Evolutionary conservation across 495 filamentous ascomycete species (phyloP), one percentile per base, ranked within the genome.

Genomic region (Terfezia boudieri): DNA sequence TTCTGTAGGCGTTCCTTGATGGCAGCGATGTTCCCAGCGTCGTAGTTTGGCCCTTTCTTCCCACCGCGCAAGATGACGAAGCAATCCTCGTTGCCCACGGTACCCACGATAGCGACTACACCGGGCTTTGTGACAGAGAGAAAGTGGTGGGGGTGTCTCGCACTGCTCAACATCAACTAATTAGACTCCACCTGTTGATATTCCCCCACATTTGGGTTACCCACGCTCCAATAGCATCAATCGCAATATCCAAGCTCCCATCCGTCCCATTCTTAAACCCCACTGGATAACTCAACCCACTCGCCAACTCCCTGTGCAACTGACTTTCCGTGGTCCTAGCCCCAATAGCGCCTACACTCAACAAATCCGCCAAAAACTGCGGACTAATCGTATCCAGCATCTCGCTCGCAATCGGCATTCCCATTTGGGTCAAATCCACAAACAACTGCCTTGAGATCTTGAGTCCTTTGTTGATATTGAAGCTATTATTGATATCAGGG

Each of bases 241-340:
- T 83, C 1, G 92, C 87, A 2, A 96, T 85, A 55, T 81, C 78
- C 38, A 96, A 69, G 1, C 81, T 81, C 17, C 92, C 92, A 67
- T 99, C 92, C 32, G 92, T 99, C 55, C 92, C 92, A 67, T 99
- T 99, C 75, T 99, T 99, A 79, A 99, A 99, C 46, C 92, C 92
- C 11, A 99, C 86, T 2, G 92, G 90, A 79, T 96, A 99, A 53
- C 82, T 87, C 20, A 96, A 70, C 60, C 92, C 92, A 41, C 84
- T 92, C 1, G 92, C 89, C 59, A 99, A 68, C 65, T 99, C 92
- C 48, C 92, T 79, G 68, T 99, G 92, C 55, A 99, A 73, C 69
- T 99, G 92, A 41, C 79, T 84, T 67, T 99, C 92, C 0, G 92
- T 96, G 11, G 92, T 99, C 53, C 92, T 77, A 9, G 92, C 92